phyloP scores from a whole-genome alignment of 2,329 filamentous ascomycete species.

The Fonsecaea pedrosoi region DNA sequence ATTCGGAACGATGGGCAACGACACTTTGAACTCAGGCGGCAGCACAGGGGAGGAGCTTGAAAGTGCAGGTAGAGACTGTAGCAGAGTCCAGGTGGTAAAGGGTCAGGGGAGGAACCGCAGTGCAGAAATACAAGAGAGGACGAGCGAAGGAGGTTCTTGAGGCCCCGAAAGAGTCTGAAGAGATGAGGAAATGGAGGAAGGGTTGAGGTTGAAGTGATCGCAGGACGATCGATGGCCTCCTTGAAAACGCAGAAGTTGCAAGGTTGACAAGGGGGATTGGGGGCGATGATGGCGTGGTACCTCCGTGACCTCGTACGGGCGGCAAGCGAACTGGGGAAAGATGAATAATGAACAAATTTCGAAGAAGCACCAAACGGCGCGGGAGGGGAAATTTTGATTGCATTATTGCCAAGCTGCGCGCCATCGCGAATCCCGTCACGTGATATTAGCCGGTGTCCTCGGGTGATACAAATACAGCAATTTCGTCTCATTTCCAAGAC shows the following conservation, averaged over 20 bases:
- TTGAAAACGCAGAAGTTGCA: constrained; percentile 8
- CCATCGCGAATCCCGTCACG: background rate
- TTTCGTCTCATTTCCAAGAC: background rate
- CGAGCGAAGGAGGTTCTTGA: background rate
- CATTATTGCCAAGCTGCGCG: background rate
- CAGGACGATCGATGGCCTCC: constrained; percentile 5
- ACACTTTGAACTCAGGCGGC: constrained; percentile 1
- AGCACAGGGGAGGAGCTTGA: constrained; percentile 4
- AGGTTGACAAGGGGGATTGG: constrained; percentile 1
- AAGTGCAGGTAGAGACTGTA: constrained; percentile 4
- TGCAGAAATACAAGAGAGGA: background rate
- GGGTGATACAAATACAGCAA: too few relatives aligned
- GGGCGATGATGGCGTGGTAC: constrained; percentile 1
- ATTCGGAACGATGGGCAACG: background rate
- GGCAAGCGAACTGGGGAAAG: constrained; percentile 11
- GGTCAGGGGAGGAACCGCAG: background rate
- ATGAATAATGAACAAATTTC: constrained; percentile 5
- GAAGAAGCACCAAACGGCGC: background rate
- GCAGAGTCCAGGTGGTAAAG: background rate
- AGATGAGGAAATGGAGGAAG: background rate
- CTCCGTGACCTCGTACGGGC: background rate
- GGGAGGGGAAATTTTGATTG: constrained; percentile 4
- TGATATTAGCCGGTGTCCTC: background rate
- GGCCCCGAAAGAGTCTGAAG: background rate
- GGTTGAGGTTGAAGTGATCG: constrained; percentile 14